phyloP scores from a whole-genome alignment of 306 rosid species.

The Lagenaria siceraria region DNA sequence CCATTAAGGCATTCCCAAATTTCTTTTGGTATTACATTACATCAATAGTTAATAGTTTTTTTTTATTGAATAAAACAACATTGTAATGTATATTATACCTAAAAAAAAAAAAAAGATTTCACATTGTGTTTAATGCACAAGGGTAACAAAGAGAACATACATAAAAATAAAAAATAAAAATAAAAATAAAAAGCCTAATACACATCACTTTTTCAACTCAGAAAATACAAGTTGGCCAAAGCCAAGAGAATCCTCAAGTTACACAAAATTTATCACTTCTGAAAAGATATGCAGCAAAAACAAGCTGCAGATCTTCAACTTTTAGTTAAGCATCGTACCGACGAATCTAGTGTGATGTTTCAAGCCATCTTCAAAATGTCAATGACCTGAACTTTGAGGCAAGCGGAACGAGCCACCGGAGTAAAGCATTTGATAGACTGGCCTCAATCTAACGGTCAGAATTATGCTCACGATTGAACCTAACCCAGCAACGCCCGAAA shows the following conservation, averaged over 20 bases:
- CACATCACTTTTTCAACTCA: not conserved
- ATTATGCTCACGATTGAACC: constrained; percentile 54
- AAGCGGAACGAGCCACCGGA: constrained; percentile 48
- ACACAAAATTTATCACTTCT: not conserved
- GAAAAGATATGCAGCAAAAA: not conserved
- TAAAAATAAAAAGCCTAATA: not conserved
- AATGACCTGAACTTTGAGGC: constrained; percentile 22
- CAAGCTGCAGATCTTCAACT: not conserved
- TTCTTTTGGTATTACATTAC: not conserved
- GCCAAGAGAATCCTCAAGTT: not conserved
- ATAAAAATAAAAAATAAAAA: not conserved
- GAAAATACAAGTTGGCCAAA: not conserved
- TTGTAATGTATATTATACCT: not conserved
- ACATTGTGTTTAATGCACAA: not conserved
- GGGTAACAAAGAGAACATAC: not conserved
- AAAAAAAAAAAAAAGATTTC: not conserved
- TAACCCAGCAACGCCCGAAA: constrained; percentile 50
- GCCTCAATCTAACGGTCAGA: constrained; percentile 53
- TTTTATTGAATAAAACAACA: not conserved
- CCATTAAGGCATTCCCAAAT: not conserved
- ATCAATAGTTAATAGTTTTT: not conserved
- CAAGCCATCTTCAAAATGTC: not conserved
- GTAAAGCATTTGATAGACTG: constrained; percentile 66
- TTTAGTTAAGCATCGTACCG: not conserved
- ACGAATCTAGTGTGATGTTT: not conserved